Evolutionary conservation across 345 rosid genomes (phyloP), one percentile per base, ranked within the genome.

Genomic region (Pelargonium nanum): DNA sequence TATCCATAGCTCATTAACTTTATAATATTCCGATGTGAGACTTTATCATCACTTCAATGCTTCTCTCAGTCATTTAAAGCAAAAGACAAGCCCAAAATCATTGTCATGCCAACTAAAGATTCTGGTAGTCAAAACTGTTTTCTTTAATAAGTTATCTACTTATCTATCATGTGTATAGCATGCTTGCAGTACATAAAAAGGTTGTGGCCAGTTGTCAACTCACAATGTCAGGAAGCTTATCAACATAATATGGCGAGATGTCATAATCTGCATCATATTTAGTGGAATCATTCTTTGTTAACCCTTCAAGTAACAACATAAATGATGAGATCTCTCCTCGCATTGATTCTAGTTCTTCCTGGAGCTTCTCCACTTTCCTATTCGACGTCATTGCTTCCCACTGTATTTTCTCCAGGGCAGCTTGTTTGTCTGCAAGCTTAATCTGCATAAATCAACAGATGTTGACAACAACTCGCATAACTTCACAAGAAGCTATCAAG

Each of bases 351-450:
- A 90, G 77, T 67, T 90, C 85, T 74, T 82, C 82, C 67, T 85
- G 83, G 57, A 94, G 95, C 80, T 86, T 83, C 65, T 63, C 91
- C 30, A 69, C 89, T 75, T 70, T 86, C 17, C 68, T 60, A 61
- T 79, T 77, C 28, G 91, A 74, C 58, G 88, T 78, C 83, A 81
- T 84, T 63, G 86, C 90, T 75, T 94, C 90, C 99, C 99, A 94
- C 64, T 78, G 97, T 34, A 77, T 70, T 82, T 86, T 94, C 65
- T 94, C 99, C 51, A 89, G 73, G 13, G 90, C 85, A 34, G 99
- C 99, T 75, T 90, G 97, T 80, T 72, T 93, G 78, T 93, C 99
- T 30, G 97, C 99, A 66, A 90, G 96, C 75, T 87, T 86, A 64
- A 93, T 77, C 97, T 84, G 83, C 48, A 40, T 40, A 48, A 21